These are phyloP conservation scores for Artemisia argyi DNA, from an alignment of 129 eudicot genomes.

Conservation along the genomic window DNA sequence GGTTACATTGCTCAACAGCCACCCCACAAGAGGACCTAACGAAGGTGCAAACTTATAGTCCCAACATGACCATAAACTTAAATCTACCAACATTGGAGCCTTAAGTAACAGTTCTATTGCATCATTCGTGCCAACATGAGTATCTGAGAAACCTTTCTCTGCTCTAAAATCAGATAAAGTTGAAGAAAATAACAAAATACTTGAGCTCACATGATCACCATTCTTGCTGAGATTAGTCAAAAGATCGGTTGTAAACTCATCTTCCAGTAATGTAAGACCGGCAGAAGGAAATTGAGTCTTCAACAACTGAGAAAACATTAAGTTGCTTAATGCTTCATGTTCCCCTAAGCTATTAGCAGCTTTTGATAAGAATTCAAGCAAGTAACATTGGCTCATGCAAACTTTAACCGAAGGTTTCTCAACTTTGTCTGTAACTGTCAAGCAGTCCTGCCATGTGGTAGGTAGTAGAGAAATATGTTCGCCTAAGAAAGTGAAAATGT, in stretches of 20 bases:
- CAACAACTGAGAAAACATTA: slow-evolving; percentile 55
- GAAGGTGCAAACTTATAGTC: slow-evolving; percentile 74
- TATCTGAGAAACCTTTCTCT: slow-evolving; percentile 20
- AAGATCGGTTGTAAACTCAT: slow-evolving; percentile 30
- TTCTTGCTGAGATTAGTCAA: slow-evolving; percentile 29
- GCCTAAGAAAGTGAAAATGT: slow-evolving; percentile 53
- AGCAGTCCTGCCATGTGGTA: slow-evolving; percentile 39
- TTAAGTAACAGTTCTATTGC: slow-evolving; percentile 61
- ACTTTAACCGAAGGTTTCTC: slow-evolving; percentile 54
- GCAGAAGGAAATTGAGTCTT: slow-evolving; percentile 69
- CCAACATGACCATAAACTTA: slow-evolving; percentile 78
- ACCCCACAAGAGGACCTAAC: slow-evolving; percentile 78
- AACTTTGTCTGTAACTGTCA: slow-evolving; percentile 30
- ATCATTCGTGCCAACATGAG: slow-evolving; percentile 45
- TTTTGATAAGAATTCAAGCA: slow-evolving; percentile 63
- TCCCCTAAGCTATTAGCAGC: slow-evolving; percentile 48
- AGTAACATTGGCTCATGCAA: slow-evolving; percentile 57
- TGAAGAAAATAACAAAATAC: slow-evolving; percentile 62
- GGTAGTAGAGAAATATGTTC: slow-evolving; percentile 55
- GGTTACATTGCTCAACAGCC: slow-evolving; percentile 71
- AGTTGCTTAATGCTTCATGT: slow-evolving; percentile 11
- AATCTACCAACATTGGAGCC: slow-evolving; percentile 83
- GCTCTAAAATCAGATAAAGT: slow-evolving; percentile 41
- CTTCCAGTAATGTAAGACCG: slow-evolving; percentile 47
- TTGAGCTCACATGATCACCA: slow-evolving; percentile 34